Evolutionary conservation across 805 yeast species (phyloP), one percentile per base, ranked within the genome.

Genomic region (Limtongia smithiae): DNA sequence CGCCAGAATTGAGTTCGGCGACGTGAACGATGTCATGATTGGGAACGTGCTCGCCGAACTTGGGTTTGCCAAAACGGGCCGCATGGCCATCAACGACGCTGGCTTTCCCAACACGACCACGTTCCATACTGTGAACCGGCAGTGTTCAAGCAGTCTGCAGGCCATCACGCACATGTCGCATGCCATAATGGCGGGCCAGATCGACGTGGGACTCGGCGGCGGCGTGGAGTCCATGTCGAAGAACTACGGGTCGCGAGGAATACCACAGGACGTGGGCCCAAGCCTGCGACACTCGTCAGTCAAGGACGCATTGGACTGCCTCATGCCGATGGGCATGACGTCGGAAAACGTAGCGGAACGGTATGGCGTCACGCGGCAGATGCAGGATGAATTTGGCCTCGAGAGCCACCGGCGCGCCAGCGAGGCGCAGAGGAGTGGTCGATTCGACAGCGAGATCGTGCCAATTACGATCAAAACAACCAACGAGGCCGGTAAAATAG

Each of bases 311-410:
- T 62, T 66, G 42, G 77, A 82, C 68, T 91, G 97, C 71, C 71
- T 84, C 68, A 80, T 91, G 55, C 97, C 97, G 58, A 91, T 91
- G 97, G 97, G 97, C 39, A 82, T 83, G 62, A 91, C 97, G 46
- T 85, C 88, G 65, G 97, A 91, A 72, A 91, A 91, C 67, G 85
- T 91, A 48, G 90, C 94, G 25, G 68, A 69, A 37, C 76, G 77
- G 66, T 90, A 74, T 69, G 68, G 70, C 55, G 74, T 91, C 51
- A 63, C 81, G 24, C 80, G 97, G 67, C 62, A 65, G 28, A 80
- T 74, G 54, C 97, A 90, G 70, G 98, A 91, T 67, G 82, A 72
- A 51, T 93, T 89, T 70, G 95, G 97, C 30, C 95, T 96, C 20
- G 65, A 70, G 25, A 89, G 97, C 3, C 88, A 84, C 71, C 78